Base-by-base conservation (phyloP, 352 stramenopile species). In the Elongisporangium prolatum region DNA sequence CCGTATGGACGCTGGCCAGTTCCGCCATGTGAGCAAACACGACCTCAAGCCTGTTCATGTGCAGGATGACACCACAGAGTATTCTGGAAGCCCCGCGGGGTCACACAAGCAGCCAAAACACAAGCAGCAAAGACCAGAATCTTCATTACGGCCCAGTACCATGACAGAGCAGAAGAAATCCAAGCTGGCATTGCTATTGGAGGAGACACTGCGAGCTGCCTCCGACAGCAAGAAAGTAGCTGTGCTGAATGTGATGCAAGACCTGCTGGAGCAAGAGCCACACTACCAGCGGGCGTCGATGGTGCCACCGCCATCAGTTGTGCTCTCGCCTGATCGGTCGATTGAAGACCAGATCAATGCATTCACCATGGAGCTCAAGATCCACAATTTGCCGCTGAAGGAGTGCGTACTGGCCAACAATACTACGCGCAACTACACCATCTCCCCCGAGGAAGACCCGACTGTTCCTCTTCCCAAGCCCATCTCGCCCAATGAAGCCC, bases 321-420 rank as follows among this genome's bases (percentile, higher is more conserved):
- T 44, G 10, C 34, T 44, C 9, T 44, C 34, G 10, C 34, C 34
- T 7, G 34, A 44, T 11, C 34, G 10, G 34, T 44, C 34, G 34
- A 7, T 44, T 16, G 34, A 44, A 17, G 34, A 44, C 10, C 34
- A 44, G 34, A 44, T 44, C 34, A 13, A 44, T 13, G 34, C 34
- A 13, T 44, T 44, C 34, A 44, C 34, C 34, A 44, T 44, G 34
- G 34, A 44, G 34, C 34, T 44, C 34, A 44, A 44, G 34, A 44
- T 44, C 34, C 34, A 44, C 34, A 44, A 44, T 13, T 13, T 72
- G 5, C 67, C 71, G 13, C 58, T 78, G 24, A 60, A 72, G 13
- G 52, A 80, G n/a, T 82, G 72, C 22, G 63, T 71, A 0, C 61
- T 91, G 16, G 76, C 76, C 25, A 85, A 86, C 56, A 64, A 65